phyloP scores from a whole-genome alignment of 257 asterid genomes.

The Fraxinus excelsior region DNA sequence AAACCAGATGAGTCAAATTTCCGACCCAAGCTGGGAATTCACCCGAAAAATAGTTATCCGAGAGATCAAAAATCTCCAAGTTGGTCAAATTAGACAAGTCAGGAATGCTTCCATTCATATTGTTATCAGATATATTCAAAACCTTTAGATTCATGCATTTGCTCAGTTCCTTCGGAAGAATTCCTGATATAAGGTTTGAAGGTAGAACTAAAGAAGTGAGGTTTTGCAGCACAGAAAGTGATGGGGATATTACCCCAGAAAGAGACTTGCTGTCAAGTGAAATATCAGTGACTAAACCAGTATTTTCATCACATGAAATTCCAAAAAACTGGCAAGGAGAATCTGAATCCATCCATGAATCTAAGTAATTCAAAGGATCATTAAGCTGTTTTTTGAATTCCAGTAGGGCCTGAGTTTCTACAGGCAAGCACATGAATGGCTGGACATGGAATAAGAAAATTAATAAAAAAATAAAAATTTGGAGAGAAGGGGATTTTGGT shows the following conservation, averaged over 20 bases:
- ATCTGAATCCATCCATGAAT: slow-evolving; percentile 71
- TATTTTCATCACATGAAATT: slow-evolving; percentile 60
- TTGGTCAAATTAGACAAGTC: slow-evolving; percentile 56
- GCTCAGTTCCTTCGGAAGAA: slow-evolving; percentile 51
- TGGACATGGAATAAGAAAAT: slow-evolving; percentile 31
- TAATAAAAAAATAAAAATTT: slow-evolving; percentile 43
- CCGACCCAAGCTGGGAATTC: slow-evolving; percentile 78
- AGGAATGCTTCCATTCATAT: slow-evolving; percentile 73
- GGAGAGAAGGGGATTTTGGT: slow-evolving; percentile 43
- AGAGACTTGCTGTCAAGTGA: slow-evolving; percentile 66
- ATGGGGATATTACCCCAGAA: slow-evolving; percentile 73
- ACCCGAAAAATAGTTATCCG: slow-evolving; percentile 74
- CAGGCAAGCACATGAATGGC: slow-evolving; percentile 31
- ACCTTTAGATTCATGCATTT: slow-evolving; percentile 58
- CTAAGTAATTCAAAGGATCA: slow-evolving; percentile 70
- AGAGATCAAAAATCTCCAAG: slow-evolving; percentile 69
- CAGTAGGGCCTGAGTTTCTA: slow-evolving; percentile 66
- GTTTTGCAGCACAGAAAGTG: slow-evolving; percentile 50
- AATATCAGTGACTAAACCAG: slow-evolving; percentile 63
- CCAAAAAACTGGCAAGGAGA: slow-evolving; percentile 80
- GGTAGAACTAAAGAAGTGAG: slow-evolving; percentile 64
- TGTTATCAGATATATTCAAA: slow-evolving; percentile 69
- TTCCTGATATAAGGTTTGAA: slow-evolving; percentile 61
- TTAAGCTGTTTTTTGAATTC: slow-evolving; percentile 60
- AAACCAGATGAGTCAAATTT: slow-evolving; percentile 56